These are phyloP conservation scores for Abrus precatorius DNA, from an alignment of 306 rosid species.

Conservation along the genomic window DNA sequence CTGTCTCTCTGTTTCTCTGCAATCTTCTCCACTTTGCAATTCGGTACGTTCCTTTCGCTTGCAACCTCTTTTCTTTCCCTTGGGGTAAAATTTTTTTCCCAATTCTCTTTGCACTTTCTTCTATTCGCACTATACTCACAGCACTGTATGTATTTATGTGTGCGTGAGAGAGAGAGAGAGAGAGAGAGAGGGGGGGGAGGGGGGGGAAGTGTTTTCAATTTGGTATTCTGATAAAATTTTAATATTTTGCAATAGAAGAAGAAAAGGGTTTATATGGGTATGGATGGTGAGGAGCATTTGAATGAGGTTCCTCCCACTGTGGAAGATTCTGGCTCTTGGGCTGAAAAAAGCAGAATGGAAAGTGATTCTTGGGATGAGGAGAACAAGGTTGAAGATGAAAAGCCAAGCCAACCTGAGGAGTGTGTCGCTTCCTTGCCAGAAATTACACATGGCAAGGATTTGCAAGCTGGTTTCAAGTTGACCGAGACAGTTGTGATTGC, in stretches of 20 bases:
- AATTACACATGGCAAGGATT: constrained; percentile 28
- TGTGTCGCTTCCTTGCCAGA: constrained; percentile 3
- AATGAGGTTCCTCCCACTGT: constrained; percentile 43
- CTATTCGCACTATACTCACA: constrained; percentile 12
- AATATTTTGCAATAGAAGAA: constrained; percentile 25
- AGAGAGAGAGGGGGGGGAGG: background rate
- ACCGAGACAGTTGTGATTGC: constrained; percentile 48
- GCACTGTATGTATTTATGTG: background rate
- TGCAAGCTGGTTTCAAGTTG: constrained; percentile 55
- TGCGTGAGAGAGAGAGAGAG: background rate
- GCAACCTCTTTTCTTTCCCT: constrained; percentile 7
- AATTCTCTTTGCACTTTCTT: background rate
- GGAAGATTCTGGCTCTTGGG: constrained; percentile 50
- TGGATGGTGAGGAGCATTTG: constrained; percentile 63
- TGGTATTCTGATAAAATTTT: constrained; percentile 7
- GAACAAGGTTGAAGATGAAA: constrained; percentile 39
- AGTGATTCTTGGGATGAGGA: constrained; percentile 48
- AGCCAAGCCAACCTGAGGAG: constrained; percentile 25
- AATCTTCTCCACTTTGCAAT: background rate
- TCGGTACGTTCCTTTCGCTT: constrained; percentile 26
- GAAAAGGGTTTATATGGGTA: constrained; percentile 44
- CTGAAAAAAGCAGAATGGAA: constrained; percentile 47
- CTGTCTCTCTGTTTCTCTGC: background rate
- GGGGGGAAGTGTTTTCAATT: background rate
- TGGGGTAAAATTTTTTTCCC: background rate